Base-by-base conservation (phyloP, 768 basidiomycete genomes). In the Piloderma croceum region DNA sequence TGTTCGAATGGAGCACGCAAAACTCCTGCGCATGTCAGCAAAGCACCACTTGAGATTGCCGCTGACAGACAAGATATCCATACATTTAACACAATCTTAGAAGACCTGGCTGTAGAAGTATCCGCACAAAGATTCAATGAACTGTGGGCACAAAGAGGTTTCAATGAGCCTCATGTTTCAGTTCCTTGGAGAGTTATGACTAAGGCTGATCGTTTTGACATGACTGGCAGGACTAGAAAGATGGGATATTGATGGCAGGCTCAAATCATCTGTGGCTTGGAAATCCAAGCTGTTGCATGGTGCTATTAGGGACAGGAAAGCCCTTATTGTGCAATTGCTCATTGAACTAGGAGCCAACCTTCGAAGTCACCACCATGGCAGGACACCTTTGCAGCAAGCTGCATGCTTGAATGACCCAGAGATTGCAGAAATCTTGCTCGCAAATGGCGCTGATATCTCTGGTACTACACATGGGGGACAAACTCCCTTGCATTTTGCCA, bases 241-340 rank as follows among this genome's bases (percentile, higher is more conserved):
- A 15, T 15, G 34, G 39, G 3, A 41, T 31, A 36, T 34, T 4
- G 25, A 15, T 25, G 15, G 3, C 31, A 21, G 41, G 34, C 22
- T 6, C 15, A 19, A 31, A n/a, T n/a, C n/a, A n/a, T n/a, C n/a
- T n/a, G n/a, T n/a, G 9, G 41, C 39, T 9, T 46, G 45, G 45
- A 24, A 40, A 31, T 46, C 39, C 20, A 34, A 36, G 15, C 41
- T 46, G 4, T 40, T 46, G 29, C 45, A 46, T 33, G 36, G 29
- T 7, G 45, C 45, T 18, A 46, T 46, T 37, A 39, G 45, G 17
- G 45, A 46, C 20, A 33, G 41, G 24, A 46, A 46, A 24, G 36
- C 36, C 2, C 15, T 42, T 19, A 46, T 46, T 24, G 45, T 38
- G 35, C 36, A 11, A 15, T 40, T 46, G 5, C 45, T 46, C 7